phyloP scores from a whole-genome alignment of 176 grass and related monocot species.

The Zea luxurians region DNA sequence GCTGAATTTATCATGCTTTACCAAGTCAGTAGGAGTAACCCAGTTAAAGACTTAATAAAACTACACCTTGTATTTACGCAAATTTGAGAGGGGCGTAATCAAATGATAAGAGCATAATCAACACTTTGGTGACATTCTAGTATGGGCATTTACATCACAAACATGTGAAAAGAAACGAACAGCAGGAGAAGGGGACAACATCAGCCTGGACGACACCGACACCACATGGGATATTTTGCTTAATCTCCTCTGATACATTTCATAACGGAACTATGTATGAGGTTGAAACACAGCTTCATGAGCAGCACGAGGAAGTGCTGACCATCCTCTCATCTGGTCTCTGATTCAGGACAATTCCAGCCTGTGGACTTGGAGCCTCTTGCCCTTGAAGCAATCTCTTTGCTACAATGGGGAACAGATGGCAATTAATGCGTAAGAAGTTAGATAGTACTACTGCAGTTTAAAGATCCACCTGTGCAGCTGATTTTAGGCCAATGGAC shows the following conservation, averaged over 20 bases:
- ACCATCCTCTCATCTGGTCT: slow-evolving; percentile 68
- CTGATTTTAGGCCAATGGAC: background rate
- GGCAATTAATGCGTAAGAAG: background rate
- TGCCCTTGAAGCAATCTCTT: slow-evolving; percentile 79
- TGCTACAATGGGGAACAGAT: slow-evolving; percentile 53
- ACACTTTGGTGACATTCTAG: slow-evolving; percentile 38
- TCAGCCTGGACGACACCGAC: slow-evolving; percentile 39
- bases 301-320: slow-evolving; percentile 77
- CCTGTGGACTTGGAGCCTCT: slow-evolving; percentile 56
- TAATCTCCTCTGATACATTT: slow-evolving; percentile 29
- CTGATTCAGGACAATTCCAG: slow-evolving; percentile 72
- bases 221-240: slow-evolving; percentile 24
- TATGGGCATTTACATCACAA: slow-evolving; percentile 61
- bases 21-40: background rate
- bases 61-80: background rate
- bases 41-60: background rate
- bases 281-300: slow-evolving; percentile 43
- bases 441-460: slow-evolving; percentile 6
- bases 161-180: slow-evolving; percentile 29
- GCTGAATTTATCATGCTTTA: background rate
- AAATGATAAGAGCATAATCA: slow-evolving; percentile 16
- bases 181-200: slow-evolving; percentile 10
- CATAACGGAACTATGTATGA: background rate
- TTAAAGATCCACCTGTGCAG: slow-evolving; percentile 1
- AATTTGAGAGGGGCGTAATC: background rate